Evolutionary conservation across 345 rosid genomes (phyloP), one percentile per base, ranked within the genome.

Genomic region (Balakata baccata): DNA sequence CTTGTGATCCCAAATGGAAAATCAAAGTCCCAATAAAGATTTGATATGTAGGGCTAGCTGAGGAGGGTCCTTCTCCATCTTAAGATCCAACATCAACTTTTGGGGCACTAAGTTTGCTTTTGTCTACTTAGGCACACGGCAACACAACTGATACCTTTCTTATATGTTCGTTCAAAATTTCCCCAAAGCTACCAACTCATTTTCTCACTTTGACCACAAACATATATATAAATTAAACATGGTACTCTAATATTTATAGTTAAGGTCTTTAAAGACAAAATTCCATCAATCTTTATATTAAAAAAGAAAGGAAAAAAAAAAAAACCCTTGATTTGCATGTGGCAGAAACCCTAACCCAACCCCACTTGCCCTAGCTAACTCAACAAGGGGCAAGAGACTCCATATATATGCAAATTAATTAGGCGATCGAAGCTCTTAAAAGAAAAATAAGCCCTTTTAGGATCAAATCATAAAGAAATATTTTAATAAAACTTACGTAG

Each of bases 71-170:
- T 71, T 62, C 43, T 62, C 43, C 62, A 53, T 38, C 69, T 54
- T 53, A 53, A 50, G 74, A 17, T 62, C 69, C 60, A 64, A 43
- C 57, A 64, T 38, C 17, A 39, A 23, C 63, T 72, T 72, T 72
- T 20, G 50, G 62, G 69, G 68, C 68, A 57, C 64, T 57, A 41
- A 50, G 51, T 17, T 17, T 73, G 45, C 53, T 43, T 53, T 65
- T 73, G 69, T 73, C 75, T 38, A 17, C 0, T 38, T 29, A 47
- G 67, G 46, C 67, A 29, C 67, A 29, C 11, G 59, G 75, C 58
- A 49, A 13, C 20, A 17, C 57, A 45, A 16, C 22, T 25, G 2
- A 3, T 25, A 56, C 43, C 64, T 59, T 61, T 49, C 22, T 57
- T 45, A 23, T 43, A 49, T 59, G 46, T 38, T 46, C 11, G 29